These are phyloP conservation scores for Eruca vesicaria DNA, from an alignment of 441 rosid species.

Conservation along the genomic window DNA sequence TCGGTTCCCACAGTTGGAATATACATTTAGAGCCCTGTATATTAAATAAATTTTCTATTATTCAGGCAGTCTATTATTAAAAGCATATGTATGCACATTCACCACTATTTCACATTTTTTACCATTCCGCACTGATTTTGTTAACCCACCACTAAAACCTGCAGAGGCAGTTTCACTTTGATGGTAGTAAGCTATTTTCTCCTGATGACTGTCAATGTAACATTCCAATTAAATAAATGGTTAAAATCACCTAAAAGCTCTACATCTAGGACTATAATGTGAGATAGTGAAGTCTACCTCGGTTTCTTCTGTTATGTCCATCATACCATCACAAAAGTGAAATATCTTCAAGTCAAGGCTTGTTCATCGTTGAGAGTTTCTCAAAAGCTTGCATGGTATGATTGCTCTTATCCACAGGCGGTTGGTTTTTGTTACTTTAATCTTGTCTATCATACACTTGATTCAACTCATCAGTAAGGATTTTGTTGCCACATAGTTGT, in stretches of 20 bases:
- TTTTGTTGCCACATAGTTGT: not conserved
- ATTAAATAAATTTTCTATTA: not conserved
- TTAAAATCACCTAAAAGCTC: too few relatives aligned
- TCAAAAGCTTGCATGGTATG: not conserved
- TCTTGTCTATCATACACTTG: not conserved
- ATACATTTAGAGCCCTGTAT: constrained; percentile 92
- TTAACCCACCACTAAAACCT: constrained; percentile 56
- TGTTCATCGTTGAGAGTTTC: too few relatives aligned
- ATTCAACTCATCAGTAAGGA: not conserved
- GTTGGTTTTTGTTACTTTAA: not conserved
- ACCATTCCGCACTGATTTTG: constrained; percentile 89
- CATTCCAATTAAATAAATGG: too few relatives aligned
- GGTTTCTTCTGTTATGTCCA: too few relatives aligned
- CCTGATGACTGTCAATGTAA: constrained; percentile 60
- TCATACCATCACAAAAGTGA: too few relatives aligned
- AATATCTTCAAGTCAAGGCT: too few relatives aligned
- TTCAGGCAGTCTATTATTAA: not conserved
- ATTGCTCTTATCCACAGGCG: not conserved
- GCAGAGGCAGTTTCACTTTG: constrained; percentile 65
- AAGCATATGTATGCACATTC: not conserved
- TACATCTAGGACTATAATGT: too few relatives aligned
- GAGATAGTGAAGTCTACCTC: too few relatives aligned
- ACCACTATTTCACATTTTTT: too few relatives aligned
- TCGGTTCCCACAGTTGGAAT: too few relatives aligned
- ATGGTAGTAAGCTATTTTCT: constrained; percentile 66